Evolutionary conservation across 179 eudicot genomes (phyloP), one percentile per base, ranked within the genome.

Genomic region (Beta macrorhiza): DNA sequence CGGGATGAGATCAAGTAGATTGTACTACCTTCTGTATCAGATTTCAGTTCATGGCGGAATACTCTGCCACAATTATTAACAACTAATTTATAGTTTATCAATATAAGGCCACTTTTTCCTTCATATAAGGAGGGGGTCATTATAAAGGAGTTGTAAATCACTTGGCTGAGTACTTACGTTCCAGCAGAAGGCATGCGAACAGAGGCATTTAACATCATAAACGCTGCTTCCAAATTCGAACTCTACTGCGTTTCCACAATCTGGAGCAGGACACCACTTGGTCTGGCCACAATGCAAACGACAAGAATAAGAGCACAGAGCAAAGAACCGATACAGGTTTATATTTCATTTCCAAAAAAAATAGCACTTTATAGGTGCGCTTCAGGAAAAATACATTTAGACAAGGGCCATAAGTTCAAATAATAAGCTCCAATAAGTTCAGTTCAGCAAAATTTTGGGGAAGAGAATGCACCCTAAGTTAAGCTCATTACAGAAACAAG

Each of bases 231-330:
- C 88, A 74, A 83, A 74, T 72, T 81, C 82, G 75, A 83, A 90
- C 51, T 90, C 92, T 68, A 91, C 85, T 19, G 94, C 97, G 84
- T 83, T 86, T 67, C 47, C 83, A 81, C 98, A 92, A 58, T 90
- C 97, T 59, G 97, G 98, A 42, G 93, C 92, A 47, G 98, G 98
- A 80, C 94, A 92, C 97, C 98, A 92, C 86, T 92, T 93, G 68
- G 89, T 90, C 92, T 90, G 82, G 14, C 86, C 56, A 20, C 22
- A 79, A 51, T 20, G 22, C 20, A 15, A 76, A 71, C 51, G 37
- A 6, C 49, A 74, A 47, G 61, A 44, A 61, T 72, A 58, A 73
- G 29, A 51, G 25, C 79, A 82, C 32, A 72, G 56, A 68, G 22
- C 5, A 55, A 53, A 14, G 45, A 15, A 32, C 67, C 49, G 6